Evolutionary conservation across 495 filamentous ascomycete genomes (phyloP).

Genomic region (Aspergillus conjunctus): DNA sequence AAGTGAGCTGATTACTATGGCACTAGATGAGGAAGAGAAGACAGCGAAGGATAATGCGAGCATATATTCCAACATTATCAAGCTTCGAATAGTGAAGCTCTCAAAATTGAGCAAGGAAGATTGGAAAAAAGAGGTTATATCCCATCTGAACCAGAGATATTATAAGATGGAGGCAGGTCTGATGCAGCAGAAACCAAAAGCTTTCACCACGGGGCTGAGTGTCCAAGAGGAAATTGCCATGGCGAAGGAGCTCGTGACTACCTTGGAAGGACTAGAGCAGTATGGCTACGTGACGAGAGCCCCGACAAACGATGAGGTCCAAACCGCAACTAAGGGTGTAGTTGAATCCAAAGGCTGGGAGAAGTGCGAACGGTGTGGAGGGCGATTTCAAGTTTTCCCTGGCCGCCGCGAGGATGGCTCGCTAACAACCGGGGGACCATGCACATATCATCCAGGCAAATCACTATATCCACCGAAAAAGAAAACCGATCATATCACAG

Average conservation of each 20-base stretch:
- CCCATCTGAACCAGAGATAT: slow-evolving; percentile 45
- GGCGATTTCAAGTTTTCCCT: slow-evolving; percentile 90
- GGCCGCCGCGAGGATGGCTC: slow-evolving; percentile 81
- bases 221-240: slow-evolving; percentile 68
- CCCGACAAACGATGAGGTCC: slow-evolving; percentile 62
- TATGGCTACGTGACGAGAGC: slow-evolving; percentile 72
- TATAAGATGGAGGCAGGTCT: slow-evolving; percentile 40
- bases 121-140: slow-evolving; percentile 59
- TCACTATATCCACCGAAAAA: slow-evolving; percentile 53
- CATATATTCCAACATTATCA: slow-evolving; percentile 82
- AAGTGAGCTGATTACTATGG: slow-evolving; percentile 73
- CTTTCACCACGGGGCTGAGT: slow-evolving; percentile 68
- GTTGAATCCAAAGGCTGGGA: slow-evolving; percentile 74
- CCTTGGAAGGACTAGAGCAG: slow-evolving; percentile 59
- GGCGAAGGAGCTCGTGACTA: slow-evolving; percentile 58
- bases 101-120: slow-evolving; percentile 68
- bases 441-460: slow-evolving; percentile 76
- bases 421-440: slow-evolving; percentile 73
- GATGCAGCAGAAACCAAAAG: slow-evolving; percentile 26
- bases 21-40: slow-evolving; percentile 84
- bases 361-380: slow-evolving; percentile 81
- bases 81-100: slow-evolving; percentile 70
- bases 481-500: slow-evolving; percentile 49
- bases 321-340: slow-evolving; percentile 63
- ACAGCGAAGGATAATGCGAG: slow-evolving; percentile 62